phyloP scores from a whole-genome alignment of 768 basidiomycete species.

The Mycena pura region DNA sequence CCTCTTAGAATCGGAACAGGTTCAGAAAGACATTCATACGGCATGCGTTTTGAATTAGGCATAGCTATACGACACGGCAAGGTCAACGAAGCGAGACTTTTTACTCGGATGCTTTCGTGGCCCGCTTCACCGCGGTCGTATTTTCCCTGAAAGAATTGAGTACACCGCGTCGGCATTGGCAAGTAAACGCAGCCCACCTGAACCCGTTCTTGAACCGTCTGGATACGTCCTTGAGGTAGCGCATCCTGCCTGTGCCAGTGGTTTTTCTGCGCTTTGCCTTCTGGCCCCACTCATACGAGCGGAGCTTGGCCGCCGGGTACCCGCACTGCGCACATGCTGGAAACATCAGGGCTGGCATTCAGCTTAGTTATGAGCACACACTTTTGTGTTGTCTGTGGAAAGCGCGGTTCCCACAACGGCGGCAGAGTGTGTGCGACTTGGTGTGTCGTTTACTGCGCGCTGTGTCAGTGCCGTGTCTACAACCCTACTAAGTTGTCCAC shows the following conservation, averaged over 20 bases:
- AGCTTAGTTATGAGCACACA: constrained; percentile 45
- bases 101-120: constrained; percentile 54
- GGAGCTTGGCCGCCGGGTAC: constrained; percentile 93
- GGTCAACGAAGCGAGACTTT: background rate
- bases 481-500: no score
- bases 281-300: constrained; percentile 97
- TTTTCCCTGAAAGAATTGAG: constrained; percentile 68
- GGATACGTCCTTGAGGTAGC: constrained; percentile 89
- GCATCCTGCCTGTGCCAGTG: constrained; percentile 96
- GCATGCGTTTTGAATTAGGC: constrained; percentile 11
- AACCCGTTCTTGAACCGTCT: constrained; percentile 99
- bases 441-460: constrained; percentile 89
- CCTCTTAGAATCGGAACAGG: no score
- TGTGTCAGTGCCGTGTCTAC: no score
- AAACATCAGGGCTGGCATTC: constrained; percentile 1
- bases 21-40: constrained; percentile 10
- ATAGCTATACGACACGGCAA: constrained; percentile 24
- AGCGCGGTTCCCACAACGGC: constrained; percentile 93
- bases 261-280: constrained; percentile 99
- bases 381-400: constrained; percentile 99
- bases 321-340: constrained; percentile 95
- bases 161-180: background rate
- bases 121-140: constrained; percentile 87
- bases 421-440: constrained; percentile 96
- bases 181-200: constrained; percentile 57